Conservation (phyloP, 208 protist genomes). For the Spironucleus salmonicida region DNA sequence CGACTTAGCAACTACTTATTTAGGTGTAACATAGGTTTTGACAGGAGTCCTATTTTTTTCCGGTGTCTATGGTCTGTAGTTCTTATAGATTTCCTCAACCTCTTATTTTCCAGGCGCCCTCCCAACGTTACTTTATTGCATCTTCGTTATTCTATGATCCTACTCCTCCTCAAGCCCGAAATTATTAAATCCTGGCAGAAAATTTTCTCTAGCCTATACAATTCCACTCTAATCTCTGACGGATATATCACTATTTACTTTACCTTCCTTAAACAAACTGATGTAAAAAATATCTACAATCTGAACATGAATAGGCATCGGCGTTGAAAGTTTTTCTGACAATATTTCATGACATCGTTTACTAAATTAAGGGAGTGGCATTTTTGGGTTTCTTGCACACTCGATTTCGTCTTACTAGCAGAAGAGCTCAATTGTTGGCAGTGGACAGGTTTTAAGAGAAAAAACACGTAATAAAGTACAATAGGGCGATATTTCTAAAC, state of each 20-base stretch:
- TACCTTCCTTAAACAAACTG: background rate
- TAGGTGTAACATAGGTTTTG: no score
- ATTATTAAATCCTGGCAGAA: no score
- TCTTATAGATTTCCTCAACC: no score
- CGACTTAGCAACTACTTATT: no score
- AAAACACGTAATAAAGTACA: conserved; percentile 21
- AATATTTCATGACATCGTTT: background rate
- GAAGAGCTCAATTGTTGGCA: conserved; percentile 15
- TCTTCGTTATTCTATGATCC: no score
- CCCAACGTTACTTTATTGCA: no score
- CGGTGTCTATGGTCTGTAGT: no score
- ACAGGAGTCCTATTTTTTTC: no score
- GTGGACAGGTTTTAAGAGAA: background rate
- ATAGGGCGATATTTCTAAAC: background rate
- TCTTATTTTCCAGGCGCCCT: no score
- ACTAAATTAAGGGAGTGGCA: background rate
- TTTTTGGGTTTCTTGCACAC: background rate
- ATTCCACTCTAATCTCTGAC: background rate
- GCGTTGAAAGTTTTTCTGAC: background rate
- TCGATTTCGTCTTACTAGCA: background rate
- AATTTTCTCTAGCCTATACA: no score
- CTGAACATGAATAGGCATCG: background rate
- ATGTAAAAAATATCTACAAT: conserved; percentile 5
- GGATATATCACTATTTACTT: background rate
- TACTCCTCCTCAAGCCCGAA: no score